Conservation (phyloP, 2,329 filamentous ascomycete species). For the Calonectria leucothoes region DNA sequence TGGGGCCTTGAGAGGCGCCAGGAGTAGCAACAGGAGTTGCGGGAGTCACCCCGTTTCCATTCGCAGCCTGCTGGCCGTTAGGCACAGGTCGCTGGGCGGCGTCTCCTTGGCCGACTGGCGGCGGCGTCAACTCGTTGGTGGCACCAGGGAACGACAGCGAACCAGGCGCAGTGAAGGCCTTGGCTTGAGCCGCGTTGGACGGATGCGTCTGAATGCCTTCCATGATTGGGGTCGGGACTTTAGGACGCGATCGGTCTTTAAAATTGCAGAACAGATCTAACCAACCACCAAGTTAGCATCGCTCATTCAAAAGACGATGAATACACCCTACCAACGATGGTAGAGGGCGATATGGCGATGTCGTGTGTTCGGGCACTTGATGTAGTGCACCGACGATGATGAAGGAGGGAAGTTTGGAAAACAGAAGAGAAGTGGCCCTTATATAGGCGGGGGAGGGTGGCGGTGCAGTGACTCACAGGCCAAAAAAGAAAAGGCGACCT, state of each 20-base stretch:
- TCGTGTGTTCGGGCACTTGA: constrained; percentile 7
- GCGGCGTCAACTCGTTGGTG: constrained; percentile 80
- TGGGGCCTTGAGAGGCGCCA: constrained; percentile 82
- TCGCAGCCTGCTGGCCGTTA: constrained; percentile 67
- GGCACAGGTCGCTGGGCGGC: constrained; percentile 46
- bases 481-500: constrained; percentile 51
- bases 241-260: constrained; percentile 32
- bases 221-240: constrained; percentile 67
- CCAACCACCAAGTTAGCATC: constrained; percentile 40
- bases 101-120: constrained; percentile 79
- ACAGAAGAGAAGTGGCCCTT: constrained; percentile 38
- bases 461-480: constrained; percentile 39
- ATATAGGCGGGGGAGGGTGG: constrained; percentile 38
- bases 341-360: constrained; percentile 29
- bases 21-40: constrained; percentile 93
- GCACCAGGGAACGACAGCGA: constrained; percentile 93
- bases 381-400: constrained; percentile 30
- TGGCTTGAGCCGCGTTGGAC: constrained; percentile 89
- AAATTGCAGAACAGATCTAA: constrained; percentile 50
- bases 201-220: constrained; percentile 93
- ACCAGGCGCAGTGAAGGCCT: constrained; percentile 92
- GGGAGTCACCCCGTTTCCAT: constrained; percentile 86
- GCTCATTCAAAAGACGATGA: constrained; percentile 3
- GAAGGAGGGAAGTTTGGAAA: constrained; percentile 33
- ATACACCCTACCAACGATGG: constrained; percentile 33